Evolutionary conservation across 805 yeast genomes (phyloP).

Genomic region (Danielia oregonensis): DNA sequence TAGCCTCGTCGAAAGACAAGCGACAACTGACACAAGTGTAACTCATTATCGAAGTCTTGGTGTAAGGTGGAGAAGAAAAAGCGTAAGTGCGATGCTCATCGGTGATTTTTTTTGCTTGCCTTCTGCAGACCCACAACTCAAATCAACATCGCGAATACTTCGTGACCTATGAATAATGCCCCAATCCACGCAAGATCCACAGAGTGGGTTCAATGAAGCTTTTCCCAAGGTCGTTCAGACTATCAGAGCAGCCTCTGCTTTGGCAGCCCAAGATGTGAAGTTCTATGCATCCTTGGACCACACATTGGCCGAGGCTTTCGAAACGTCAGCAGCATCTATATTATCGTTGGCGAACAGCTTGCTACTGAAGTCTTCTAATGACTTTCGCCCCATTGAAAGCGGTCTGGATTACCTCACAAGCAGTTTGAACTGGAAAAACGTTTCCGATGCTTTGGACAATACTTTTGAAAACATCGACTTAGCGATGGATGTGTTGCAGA

Average conservation of each 20-base stretch:
- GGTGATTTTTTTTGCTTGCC: slow-evolving; percentile 3
- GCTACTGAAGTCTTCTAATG: slow-evolving; percentile 28
- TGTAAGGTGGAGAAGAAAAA: slow-evolving; percentile 3
- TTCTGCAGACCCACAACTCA: too few relatives aligned
- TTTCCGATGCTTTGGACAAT: slow-evolving; percentile 62
- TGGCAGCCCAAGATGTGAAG: slow-evolving; percentile 77
- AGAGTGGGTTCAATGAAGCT: slow-evolving; percentile 14
- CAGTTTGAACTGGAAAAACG: slow-evolving; percentile 53
- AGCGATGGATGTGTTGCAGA: slow-evolving; percentile 47
- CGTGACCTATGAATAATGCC: too few relatives aligned
- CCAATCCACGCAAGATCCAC: too few relatives aligned
- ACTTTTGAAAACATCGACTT: slow-evolving; percentile 76
- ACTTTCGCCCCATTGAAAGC: slow-evolving; percentile 23
- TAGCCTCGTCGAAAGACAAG: slow-evolving; percentile 35
- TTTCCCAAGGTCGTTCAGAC: slow-evolving; percentile 51
- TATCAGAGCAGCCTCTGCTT: slow-evolving; percentile 62
- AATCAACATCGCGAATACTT: too few relatives aligned
- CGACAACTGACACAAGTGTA: slow-evolving; percentile 37
- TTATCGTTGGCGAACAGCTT: slow-evolving; percentile 45
- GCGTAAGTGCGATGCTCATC: slow-evolving; percentile 4
- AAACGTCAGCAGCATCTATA: slow-evolving; percentile 38
- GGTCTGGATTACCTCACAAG: slow-evolving; percentile 42
- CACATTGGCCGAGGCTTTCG: slow-evolving; percentile 36
- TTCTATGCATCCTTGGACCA: slow-evolving; percentile 66
- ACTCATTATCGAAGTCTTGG: slow-evolving; percentile 6